These are phyloP conservation scores for Epithele typhae DNA, from an alignment of 768 basidiomycete genomes.

Conservation along the genomic window DNA sequence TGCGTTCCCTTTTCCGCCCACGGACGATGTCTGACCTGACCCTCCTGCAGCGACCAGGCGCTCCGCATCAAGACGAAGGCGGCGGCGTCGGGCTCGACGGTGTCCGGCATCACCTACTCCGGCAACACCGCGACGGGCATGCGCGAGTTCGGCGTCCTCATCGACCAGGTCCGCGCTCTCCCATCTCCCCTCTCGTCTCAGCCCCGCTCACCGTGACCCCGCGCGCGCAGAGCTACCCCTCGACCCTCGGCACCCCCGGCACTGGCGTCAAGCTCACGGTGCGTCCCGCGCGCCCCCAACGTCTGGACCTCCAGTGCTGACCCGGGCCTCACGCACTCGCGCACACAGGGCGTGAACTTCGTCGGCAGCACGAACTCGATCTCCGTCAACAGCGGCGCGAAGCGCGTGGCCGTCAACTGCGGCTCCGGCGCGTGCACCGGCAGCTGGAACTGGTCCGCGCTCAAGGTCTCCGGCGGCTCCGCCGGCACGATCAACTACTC, in stretches of 20 bases:
- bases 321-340: background rate
- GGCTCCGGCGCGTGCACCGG: constrained; percentile 47
- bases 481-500: constrained; percentile 29
- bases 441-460: constrained; percentile 46
- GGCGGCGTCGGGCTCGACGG: constrained; percentile 40
- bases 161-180: constrained; percentile 44
- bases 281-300: constrained; percentile 16
- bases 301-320: background rate
- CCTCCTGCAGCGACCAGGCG: constrained; percentile 39
- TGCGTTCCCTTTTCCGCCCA: constrained; percentile 17
- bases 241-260: constrained; percentile 47
- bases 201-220: background rate
- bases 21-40: too few species aligned
- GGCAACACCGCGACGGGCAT: constrained; percentile 51
- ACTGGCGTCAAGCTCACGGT: constrained; percentile 57
- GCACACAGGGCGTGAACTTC: constrained; percentile 47
- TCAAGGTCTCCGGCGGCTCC: constrained; percentile 42
- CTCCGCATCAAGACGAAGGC: constrained; percentile 59
- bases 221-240: constrained; percentile 49
- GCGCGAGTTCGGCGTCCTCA: constrained; percentile 49
- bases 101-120: constrained; percentile 46
- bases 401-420: constrained; percentile 52
- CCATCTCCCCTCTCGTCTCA: background rate
- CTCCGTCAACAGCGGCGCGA: constrained; percentile 37
- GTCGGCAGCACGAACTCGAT: constrained; percentile 36